phyloP scores from a whole-genome alignment of 306 rosid species.

The Abrus pulchellus region DNA sequence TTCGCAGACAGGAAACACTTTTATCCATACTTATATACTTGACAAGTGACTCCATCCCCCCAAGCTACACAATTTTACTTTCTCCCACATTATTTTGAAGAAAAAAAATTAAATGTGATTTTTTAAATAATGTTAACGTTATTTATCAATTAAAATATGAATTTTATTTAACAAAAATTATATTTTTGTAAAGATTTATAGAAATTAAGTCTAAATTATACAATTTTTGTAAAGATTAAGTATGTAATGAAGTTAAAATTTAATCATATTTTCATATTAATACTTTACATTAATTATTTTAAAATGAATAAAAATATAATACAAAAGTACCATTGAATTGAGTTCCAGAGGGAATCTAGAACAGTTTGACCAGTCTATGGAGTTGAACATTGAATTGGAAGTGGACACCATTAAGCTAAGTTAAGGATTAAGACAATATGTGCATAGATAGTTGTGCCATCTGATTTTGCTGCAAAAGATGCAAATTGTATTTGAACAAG shows the following conservation, averaged over 20 bases:
- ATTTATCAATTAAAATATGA: too few species aligned
- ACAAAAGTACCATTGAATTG: conserved; percentile 1
- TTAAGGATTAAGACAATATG: conserved; percentile 36
- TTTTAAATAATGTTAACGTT: background rate
- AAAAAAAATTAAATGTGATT: too few species aligned
- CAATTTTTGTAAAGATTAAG: too few species aligned
- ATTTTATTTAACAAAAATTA: too few species aligned
- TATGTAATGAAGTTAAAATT: too few species aligned
- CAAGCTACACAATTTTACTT: background rate
- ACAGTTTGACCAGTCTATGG: conserved; percentile 57
- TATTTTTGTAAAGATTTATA: too few species aligned
- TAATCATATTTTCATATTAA: too few species aligned
- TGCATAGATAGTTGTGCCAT: conserved; percentile 47
- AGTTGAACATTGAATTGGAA: conserved; percentile 33
- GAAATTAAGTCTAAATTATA: too few species aligned
- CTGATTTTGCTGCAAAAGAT: conserved; percentile 37
- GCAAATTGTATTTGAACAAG: conserved; percentile 14
- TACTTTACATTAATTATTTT: background rate
- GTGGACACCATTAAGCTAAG: conserved; percentile 27
- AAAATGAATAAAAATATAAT: background rate
- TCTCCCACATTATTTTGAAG: too few species aligned
- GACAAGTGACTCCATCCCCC: conserved; percentile 43
- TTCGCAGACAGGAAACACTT: conserved; percentile 10
- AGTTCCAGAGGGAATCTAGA: conserved; percentile 53
- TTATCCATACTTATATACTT: conserved; percentile 36